Percentiles rank a stretch among this genome's conserved stretches.
Conservation (phyloP, 2,329 filamentous ascomycete species). For the Monosporascus sp. region DNA sequence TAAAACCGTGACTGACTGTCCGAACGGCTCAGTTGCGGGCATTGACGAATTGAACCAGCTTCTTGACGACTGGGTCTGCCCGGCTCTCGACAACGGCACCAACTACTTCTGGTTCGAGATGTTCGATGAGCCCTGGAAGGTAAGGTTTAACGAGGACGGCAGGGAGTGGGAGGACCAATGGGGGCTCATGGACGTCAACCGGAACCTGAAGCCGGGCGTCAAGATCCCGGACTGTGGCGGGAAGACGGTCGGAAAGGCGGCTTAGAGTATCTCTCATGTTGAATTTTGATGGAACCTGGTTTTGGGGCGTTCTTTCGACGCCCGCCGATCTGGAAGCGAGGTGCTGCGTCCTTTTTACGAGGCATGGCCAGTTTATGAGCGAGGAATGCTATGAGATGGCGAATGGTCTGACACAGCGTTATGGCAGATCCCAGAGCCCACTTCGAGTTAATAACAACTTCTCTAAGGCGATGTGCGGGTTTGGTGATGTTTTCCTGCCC, state of each 20-base stretch:
- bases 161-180: slow-evolving; percentile 93
- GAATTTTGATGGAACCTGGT: too few relatives aligned
- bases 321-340: too few relatives aligned
- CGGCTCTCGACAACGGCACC: slow-evolving; percentile 71
- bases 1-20: slow-evolving; percentile 46
- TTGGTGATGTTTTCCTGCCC: too few relatives aligned
- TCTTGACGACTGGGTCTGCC: slow-evolving; percentile 80
- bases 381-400: too few relatives aligned
- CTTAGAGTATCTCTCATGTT: too few relatives aligned
- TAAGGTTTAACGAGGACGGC: slow-evolving; percentile 58
- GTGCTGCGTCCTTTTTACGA: too few relatives aligned
- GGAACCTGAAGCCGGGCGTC: slow-evolving; percentile 77
- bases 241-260: slow-evolving; percentile 45
- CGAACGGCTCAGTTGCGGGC: slow-evolving; percentile 67
- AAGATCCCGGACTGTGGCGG: slow-evolving; percentile 84
- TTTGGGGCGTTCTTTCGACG: too few relatives aligned
- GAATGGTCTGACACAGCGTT: too few relatives aligned
- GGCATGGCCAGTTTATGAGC: too few relatives aligned
- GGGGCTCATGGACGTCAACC: slow-evolving; percentile 82
- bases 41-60: slow-evolving; percentile 79
- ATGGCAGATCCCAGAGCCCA: too few relatives aligned
- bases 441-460: too few relatives aligned
- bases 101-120: slow-evolving; percentile 98
- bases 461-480: too few relatives aligned
- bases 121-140: slow-evolving; percentile 96